Conservation (phyloP, 148 eudicot species). For the Chenopodium suecicum region DNA sequence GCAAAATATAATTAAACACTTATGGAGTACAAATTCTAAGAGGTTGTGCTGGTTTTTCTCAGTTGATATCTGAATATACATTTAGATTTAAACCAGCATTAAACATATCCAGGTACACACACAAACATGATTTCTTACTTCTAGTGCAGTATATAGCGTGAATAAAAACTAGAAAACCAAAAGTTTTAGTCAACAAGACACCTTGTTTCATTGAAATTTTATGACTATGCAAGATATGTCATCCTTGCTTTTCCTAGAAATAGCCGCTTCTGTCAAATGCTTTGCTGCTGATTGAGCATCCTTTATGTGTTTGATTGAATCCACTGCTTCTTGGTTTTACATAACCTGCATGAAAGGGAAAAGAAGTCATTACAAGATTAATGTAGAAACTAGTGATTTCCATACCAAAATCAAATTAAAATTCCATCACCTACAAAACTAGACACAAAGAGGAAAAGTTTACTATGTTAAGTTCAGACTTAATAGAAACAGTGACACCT, state of each 20-base stretch:
- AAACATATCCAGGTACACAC: not conserved
- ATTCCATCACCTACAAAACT: too few relatives aligned
- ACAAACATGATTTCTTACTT: conserved; percentile 1
- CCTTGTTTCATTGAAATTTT: conserved; percentile 44
- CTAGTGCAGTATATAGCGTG: not conserved
- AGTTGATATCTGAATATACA: conserved; percentile 13
- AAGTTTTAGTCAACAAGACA: not conserved
- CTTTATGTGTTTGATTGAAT: conserved; percentile 53
- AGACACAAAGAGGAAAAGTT: too few relatives aligned
- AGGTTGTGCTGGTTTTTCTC: not conserved
- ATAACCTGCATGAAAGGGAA: conserved; percentile 50
- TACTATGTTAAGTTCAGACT: too few relatives aligned
- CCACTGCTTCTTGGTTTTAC: conserved; percentile 82
- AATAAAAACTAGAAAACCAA: not conserved
- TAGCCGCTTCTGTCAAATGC: conserved; percentile 68
- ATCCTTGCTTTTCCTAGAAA: conserved; percentile 77
- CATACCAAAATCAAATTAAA: not conserved
- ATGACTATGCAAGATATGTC: conserved; percentile 93
- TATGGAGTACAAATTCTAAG: too few relatives aligned
- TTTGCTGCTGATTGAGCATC: conserved; percentile 72
- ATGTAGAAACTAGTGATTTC: not conserved
- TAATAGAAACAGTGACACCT: too few relatives aligned
- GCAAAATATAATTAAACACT: not conserved
- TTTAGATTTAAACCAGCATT: not conserved
- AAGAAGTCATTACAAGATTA: not conserved